These are phyloP conservation scores for Fraxinus velutina DNA, from an alignment of 305 asterid species.

Conservation along the genomic window DNA sequence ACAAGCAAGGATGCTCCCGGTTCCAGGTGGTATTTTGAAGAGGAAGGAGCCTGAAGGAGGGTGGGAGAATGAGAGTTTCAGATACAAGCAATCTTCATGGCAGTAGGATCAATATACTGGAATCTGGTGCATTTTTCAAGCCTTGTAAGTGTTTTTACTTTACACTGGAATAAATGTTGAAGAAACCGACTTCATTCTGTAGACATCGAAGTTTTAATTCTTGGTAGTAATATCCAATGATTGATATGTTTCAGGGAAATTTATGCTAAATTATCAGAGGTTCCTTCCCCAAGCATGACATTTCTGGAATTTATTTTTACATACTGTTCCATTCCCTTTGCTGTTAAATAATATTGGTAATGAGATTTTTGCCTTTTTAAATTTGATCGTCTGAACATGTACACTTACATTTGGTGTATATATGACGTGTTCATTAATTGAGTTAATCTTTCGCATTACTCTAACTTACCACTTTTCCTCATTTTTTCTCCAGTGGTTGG, in stretches of 20 bases:
- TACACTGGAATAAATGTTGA: conserved; percentile 1
- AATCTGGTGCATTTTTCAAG: background rate
- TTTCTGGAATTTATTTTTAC: background rate
- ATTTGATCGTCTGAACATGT: background rate
- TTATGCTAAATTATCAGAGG: background rate
- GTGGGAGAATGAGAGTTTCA: conserved; percentile 47
- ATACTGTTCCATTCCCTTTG: background rate
- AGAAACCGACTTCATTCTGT: background rate
- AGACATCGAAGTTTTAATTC: background rate
- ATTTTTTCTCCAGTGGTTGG: conserved; percentile 17
- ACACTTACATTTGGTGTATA: background rate
- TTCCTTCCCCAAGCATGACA: background rate
- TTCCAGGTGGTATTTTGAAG: conserved; percentile 41
- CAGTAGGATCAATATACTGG: conserved; percentile 31
- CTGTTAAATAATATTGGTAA: background rate
- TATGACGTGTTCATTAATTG: background rate
- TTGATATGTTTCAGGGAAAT: background rate
- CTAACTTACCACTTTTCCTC: background rate
- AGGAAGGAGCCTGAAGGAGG: conserved; percentile 62
- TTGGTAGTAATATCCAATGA: background rate
- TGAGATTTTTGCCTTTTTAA: background rate
- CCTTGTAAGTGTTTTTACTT: conserved; percentile 33
- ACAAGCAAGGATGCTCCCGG: conserved; percentile 38
- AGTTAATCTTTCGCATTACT: background rate
- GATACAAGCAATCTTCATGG: conserved; percentile 54